Evolutionary conservation across 202 grass and related monocot species (phyloP).

Genomic region (Tripidium arundinaceum): DNA sequence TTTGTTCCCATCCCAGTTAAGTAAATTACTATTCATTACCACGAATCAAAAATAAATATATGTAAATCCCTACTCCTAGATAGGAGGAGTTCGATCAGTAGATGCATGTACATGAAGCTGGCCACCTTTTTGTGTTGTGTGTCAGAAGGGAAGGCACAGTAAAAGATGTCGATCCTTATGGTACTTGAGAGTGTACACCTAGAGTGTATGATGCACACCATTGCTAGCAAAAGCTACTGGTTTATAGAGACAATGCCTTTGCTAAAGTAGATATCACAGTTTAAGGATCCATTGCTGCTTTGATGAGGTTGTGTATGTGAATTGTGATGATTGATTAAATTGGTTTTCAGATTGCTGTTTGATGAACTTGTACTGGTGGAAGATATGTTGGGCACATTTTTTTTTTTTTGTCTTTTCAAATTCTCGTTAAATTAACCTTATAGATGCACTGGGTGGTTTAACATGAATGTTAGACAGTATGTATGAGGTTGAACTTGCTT

Average conservation of each 20-base stretch:
- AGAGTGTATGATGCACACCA: not conserved
- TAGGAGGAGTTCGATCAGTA: no score
- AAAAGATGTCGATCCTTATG: not conserved
- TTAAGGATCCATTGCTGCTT: not conserved
- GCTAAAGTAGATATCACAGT: no score
- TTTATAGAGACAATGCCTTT: no score
- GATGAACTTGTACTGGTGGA: not conserved
- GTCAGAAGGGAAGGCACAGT: no score
- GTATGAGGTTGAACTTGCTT: not conserved
- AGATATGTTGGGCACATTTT: not conserved
- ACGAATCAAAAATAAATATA: no score
- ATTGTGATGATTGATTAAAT: not conserved
- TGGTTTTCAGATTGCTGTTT: not conserved
- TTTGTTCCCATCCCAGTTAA: no score
- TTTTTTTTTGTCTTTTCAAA: no score
- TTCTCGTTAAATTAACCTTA: not conserved
- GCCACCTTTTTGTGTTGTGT: no score
- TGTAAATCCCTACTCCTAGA: no score
- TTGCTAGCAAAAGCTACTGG: no score
- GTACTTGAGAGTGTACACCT: not conserved
- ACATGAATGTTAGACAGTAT: not conserved
- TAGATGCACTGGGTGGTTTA: not conserved
- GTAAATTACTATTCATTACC: no score
- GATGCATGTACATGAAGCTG: no score
- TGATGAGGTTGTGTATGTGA: not conserved